Base-by-base conservation (phyloP, 2,329 filamentous ascomycete species). In the Cercospora sp. region DNA sequence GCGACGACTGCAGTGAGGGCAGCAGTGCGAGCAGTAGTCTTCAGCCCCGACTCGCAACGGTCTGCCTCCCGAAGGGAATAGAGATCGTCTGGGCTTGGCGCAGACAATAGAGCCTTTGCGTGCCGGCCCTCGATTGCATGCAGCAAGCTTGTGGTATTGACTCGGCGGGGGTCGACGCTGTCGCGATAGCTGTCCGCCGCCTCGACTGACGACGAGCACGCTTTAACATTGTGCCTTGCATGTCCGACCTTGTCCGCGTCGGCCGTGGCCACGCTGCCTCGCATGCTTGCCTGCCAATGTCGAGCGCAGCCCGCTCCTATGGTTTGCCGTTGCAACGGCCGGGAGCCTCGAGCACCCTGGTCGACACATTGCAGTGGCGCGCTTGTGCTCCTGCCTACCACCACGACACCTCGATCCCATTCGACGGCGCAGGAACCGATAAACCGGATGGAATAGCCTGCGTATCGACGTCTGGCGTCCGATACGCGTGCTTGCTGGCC, bases 51-150 rank as follows among this genome's bases (percentile, higher is more conserved):
- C 3, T 59, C 55, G 55, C 6, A 36, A 33, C 28, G 28, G 55
- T 20, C 33, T 20, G n/a, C 16, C 55, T 18, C 31, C 55, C 26
- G 28, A 36, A 31, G 30, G 28, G 16, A 59, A 59, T 36, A 36
- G 55, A 59, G 55, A 59, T 59, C 55, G 55, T 23, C 30, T 59
- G 13, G 28, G 55, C 55, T 59, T 59, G 55, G 55, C 55, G 55
- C 55, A 58, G 48, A 58, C 55, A 58, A 58, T 58, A 33, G 55
- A 31, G 23, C n/a, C 30, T 33, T 13, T 53, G 48, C 48, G 48
- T 53, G 48, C 55, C 31, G 55, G 30, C 28, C 28, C 26, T 59
- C 55, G 55, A 57, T n/a, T 31, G 31, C 31, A 59, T 59, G n/a
- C n/a, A 58, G 53, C 53, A 28, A 23, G 45, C 45, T 20, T 20